Evolutionary conservation across 768 basidiomycete genomes (phyloP).

Genomic region (Saitozyma podzolica): DNA sequence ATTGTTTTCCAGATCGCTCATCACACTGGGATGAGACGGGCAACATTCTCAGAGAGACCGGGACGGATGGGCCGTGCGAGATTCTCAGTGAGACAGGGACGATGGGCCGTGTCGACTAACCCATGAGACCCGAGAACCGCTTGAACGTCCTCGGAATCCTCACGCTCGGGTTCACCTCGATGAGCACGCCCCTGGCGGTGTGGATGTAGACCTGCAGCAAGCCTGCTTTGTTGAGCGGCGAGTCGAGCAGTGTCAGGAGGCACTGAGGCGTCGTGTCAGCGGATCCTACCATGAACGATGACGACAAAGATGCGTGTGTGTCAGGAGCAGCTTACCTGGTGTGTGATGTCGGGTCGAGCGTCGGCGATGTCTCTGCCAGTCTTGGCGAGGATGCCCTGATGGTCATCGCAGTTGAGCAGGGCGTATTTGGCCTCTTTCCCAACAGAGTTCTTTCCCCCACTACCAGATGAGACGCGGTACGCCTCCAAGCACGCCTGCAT

Average conservation of each 20-base stretch:
- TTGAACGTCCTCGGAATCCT: conserved; percentile 98
- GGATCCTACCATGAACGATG: background rate
- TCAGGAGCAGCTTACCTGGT: conserved; percentile 67
- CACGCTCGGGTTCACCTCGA: conserved; percentile 97
- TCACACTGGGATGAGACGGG: too few relatives aligned
- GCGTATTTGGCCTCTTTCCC: conserved; percentile 87
- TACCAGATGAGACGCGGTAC: conserved; percentile 74
- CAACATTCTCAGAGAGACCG: too few relatives aligned
- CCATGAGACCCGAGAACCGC: conserved; percentile 97
- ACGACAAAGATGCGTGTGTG: too few relatives aligned
- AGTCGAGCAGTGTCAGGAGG: conserved; percentile 91
- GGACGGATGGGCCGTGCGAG: too few relatives aligned
- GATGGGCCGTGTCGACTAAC: conserved; percentile 55
- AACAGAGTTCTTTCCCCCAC: conserved; percentile 57
- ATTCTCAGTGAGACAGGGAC: too few relatives aligned
- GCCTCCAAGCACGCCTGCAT: conserved; percentile 95
- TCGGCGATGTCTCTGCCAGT: conserved; percentile 97
- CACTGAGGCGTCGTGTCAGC: conserved; percentile 61
- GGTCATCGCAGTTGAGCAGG: conserved; percentile 95
- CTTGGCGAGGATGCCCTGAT: conserved; percentile 97
- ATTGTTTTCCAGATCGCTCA: background rate
- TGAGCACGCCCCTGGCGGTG: conserved; percentile 91
- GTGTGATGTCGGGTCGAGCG: conserved; percentile 98
- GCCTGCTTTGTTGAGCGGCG: conserved; percentile 96
- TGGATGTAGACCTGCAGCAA: conserved; percentile 96